Conservation (phyloP, 2,329 filamentous ascomycete species). For the Sporothrix schenckii region DNA sequence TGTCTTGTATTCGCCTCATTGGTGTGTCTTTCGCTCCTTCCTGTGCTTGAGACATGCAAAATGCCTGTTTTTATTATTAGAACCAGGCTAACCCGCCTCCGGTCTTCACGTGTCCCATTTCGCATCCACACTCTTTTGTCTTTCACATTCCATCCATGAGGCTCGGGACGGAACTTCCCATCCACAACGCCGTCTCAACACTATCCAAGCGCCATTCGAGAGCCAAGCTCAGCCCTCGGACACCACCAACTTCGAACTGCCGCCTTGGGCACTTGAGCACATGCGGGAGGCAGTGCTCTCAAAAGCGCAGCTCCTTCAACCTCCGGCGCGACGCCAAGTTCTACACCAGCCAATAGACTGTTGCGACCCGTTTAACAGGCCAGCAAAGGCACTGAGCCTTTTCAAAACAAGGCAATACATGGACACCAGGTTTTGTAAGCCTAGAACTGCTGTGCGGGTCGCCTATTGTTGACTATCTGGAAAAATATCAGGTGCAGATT, state of each 20-base stretch:
- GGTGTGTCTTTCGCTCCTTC: constrained; percentile 1
- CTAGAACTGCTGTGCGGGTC: neutral
- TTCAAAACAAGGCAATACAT: neutral
- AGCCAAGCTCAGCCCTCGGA: neutral
- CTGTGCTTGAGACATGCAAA: neutral
- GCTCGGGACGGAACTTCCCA: constrained; percentile 1
- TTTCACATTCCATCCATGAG: constrained; percentile 6
- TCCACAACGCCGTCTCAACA: neutral
- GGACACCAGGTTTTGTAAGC: neutral
- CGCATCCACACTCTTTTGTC: neutral
- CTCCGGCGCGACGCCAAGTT: neutral
- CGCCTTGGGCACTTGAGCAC: constrained; percentile 4
- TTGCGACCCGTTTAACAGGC: neutral
- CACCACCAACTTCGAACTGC: neutral
- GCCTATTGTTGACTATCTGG: too few relatives aligned
- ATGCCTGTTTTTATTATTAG: neutral
- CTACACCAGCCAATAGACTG: neutral
- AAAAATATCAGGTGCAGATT: too few relatives aligned
- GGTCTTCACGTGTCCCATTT: neutral
- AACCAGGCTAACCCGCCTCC: neutral
- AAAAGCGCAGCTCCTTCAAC: neutral
- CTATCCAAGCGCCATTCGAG: neutral
- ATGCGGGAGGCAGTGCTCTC: neutral
- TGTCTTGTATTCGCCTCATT: neutral
- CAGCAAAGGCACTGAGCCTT: neutral